A percentile compares a stretch with the other conserved stretches of the same genome.
phyloP scores from a whole-genome alignment of 768 basidiomycete genomes.

The Strobilomyces echinocephalus region DNA sequence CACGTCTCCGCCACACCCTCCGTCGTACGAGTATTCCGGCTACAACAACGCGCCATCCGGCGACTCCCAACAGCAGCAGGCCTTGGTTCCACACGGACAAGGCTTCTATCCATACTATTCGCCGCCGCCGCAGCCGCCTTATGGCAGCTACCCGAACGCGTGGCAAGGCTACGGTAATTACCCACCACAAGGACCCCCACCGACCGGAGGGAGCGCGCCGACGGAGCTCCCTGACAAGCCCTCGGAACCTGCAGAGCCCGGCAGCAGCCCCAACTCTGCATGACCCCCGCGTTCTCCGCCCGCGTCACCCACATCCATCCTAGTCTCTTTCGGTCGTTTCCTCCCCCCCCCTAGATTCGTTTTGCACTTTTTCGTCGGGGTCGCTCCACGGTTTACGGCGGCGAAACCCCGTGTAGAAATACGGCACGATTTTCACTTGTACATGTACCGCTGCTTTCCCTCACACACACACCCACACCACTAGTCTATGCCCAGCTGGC shows the following conservation, averaged over 20 bases:
- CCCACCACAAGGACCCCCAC: conserved; percentile 25
- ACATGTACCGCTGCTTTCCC: too few relatives aligned
- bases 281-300: not conserved
- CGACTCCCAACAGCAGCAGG: conserved; percentile 26
- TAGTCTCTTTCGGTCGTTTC: too few relatives aligned
- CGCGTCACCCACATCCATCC: too few relatives aligned
- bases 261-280: conserved; percentile 19
- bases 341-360: too few relatives aligned
- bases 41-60: conserved; percentile 17
- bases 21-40: conserved; percentile 23
- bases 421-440: too few relatives aligned
- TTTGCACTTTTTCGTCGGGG: too few relatives aligned
- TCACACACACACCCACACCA: too few relatives aligned
- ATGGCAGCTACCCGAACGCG: conserved; percentile 26
- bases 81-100: conserved; percentile 15
- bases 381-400: too few relatives aligned
- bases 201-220: conserved; percentile 12
- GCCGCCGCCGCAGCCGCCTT: conserved; percentile 23
- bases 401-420: too few relatives aligned
- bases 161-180: conserved; percentile 31
- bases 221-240: conserved; percentile 25
- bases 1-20: conserved; percentile 18
- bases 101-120: conserved; percentile 33
- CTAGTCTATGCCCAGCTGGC: too few relatives aligned
- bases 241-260: conserved; percentile 20